Base-by-base conservation (phyloP, 257 asterid species). In the Salvia hispanica region DNA sequence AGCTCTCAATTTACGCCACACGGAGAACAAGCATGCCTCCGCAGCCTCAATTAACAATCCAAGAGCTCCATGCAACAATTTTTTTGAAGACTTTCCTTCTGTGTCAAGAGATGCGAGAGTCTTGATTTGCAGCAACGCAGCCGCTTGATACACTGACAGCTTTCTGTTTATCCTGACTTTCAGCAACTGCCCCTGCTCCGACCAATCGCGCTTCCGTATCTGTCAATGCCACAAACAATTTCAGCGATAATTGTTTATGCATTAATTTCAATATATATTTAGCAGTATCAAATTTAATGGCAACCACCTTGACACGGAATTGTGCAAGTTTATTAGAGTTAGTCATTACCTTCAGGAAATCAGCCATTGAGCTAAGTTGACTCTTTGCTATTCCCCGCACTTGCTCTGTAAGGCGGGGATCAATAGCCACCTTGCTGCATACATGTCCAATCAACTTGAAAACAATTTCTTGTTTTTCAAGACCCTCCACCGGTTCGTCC, bases 151-250 rank as follows among this genome's bases (percentile, higher is more conserved):
- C 71, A 83, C 97, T 44, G 97, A 84, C 61, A 94, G 86, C 78
- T 89, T 88, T 55, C 79, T 79, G 39, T 85, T 87, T 72, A 94
- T 85, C 87, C 90, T 91, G 48, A 76, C 86, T 91, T 87, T 94
- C 76, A 94, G 80, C 65, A 69, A 70, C 62, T 86, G 97, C 72
- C 99, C 99, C 67, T 94, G 97, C 77, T 84, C 95, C 3, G 96
- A 74, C 99, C 99, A 94, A 73, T 87, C 96, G 6, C 88, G 87
- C 88, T 88, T 91, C 79, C 92, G 84, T 69, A 86, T 85, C 99
- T 94, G 90, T 74, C 67, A 79, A 65, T 44, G 52, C 47, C 74
- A 77, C 43, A 75, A 65, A 47, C 16, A 78, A 66, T 47, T 53
- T 48, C 74, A 65, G 54, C 71, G 67, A 47, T 66, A 68, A 72